Base-by-base conservation (phyloP, 1,284 basidiomycete genomes). In the Phylloboletellus chloephorus region DNA sequence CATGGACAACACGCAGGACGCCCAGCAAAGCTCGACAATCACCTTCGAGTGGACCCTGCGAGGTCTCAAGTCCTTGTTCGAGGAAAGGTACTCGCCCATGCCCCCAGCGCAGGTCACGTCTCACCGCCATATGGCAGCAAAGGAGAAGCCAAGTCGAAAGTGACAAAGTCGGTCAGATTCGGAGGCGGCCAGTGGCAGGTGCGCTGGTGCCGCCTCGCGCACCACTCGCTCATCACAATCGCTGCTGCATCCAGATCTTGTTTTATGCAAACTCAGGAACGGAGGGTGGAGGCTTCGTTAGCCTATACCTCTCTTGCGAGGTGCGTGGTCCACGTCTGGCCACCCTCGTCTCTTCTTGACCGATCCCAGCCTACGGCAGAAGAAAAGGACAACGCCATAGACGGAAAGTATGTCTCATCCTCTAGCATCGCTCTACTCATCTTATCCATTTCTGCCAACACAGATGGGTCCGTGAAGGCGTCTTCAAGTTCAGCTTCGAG, bases 401-500 rank as follows among this genome's bases (percentile, higher is more conserved):
- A 85, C 47, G 73, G 74, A 48, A 81, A 74, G 77, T 76, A 51
- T 43, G 73, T 58, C 10, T 21, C 12, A 13, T 10, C n/a, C 23
- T 15, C 9, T 5, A 3, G 3, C 0, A 7, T 40, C 13, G 7
- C 24, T 28, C 10, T 19, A 1, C 19, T 31, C 15, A 21, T 31
- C 32, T 32, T 8, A 25, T 6, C n/a, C 31, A 40, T 29, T 24
- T 28, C 11, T 5, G 0, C 36, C 13, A 4, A 12, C 32, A 8
- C 21, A 84, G 81, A 63, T 93, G 89, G 89, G 65, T 75, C 11
- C 76, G 89, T n/a, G 82, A 88, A 46, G 89, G 89, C 2, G 65
- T 82, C 15, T 92, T 79, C 66, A 86, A 82, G 56, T 93, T 93
- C 61, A 80, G 75, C 46, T 91, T 93, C 56, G 88, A 90, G 57